These are phyloP conservation scores for Mycena galericulata DNA, from an alignment of 768 basidiomycete genomes.

Conservation along the genomic window DNA sequence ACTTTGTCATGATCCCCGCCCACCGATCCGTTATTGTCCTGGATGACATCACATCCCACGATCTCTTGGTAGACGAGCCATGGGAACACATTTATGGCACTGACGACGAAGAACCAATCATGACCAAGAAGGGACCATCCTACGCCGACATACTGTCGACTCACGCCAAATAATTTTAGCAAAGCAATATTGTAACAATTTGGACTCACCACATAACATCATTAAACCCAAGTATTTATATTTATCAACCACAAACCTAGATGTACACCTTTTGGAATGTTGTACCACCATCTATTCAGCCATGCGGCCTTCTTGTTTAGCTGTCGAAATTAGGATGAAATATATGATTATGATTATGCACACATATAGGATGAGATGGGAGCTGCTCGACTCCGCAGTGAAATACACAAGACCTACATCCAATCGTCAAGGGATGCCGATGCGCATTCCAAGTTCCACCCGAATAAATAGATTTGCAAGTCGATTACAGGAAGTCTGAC, in stretches of 20 bases:
- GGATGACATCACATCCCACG: slow-evolving; percentile 58
- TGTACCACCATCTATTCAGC: slow-evolving; percentile 31
- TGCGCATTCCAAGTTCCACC: background rate
- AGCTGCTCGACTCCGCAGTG: background rate
- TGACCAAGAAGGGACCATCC: slow-evolving; percentile 45
- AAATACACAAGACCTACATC: background rate
- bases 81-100: slow-evolving; percentile 67
- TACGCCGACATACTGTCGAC: slow-evolving; percentile 54
- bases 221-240: slow-evolving; percentile 29
- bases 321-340: slow-evolving; percentile 20
- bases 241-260: slow-evolving; percentile 35
- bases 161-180: slow-evolving; percentile 30
- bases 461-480: slow-evolving; percentile 21
- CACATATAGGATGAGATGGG: background rate
- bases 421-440: background rate
- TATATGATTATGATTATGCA: slow-evolving; percentile 24
- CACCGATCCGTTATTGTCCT: slow-evolving; percentile 67
- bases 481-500: slow-evolving; percentile 4
- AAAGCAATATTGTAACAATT: slow-evolving; percentile 20
- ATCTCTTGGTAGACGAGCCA: slow-evolving; percentile 62
- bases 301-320: slow-evolving; percentile 22
- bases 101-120: slow-evolving; percentile 49
- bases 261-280: slow-evolving; percentile 31
- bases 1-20: slow-evolving; percentile 71
- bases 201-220: slow-evolving; percentile 24